Conservation (phyloP, 768 basidiomycete species). For the Suillus luteus region DNA sequence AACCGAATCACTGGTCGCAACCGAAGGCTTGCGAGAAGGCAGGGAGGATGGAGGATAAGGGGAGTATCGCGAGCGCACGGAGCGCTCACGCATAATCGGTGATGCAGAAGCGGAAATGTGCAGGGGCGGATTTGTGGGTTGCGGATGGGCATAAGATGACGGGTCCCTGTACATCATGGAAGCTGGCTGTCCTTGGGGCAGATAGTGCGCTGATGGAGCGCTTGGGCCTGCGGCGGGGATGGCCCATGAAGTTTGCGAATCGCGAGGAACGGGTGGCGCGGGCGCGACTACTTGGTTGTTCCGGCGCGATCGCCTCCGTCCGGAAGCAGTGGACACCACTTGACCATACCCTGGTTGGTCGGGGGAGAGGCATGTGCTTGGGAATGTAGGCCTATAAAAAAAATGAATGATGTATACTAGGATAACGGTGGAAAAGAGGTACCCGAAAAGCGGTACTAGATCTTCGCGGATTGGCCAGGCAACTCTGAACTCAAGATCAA, state of each 20-base stretch:
- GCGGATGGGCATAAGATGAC: conserved; percentile 29
- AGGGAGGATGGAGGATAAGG: conserved; percentile 43
- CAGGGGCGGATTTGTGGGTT: conserved; percentile 33
- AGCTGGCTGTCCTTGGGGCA: conserved; percentile 26
- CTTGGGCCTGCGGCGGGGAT: conserved; percentile 37
- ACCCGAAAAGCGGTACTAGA: conserved; percentile 89
- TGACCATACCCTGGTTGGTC: conserved; percentile 88
- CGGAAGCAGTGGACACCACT: conserved; percentile 62
- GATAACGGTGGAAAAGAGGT: conserved; percentile 21
- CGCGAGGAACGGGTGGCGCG: conserved; percentile 32
- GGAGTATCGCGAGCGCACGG: conserved; percentile 40
- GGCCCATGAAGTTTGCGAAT: conserved; percentile 47
- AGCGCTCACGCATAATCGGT: conserved; percentile 27
- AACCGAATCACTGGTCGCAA: conserved; percentile 27
- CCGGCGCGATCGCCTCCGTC: conserved; percentile 63
- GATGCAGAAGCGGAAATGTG: conserved; percentile 33
- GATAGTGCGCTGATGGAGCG: conserved; percentile 23
- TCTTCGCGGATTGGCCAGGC: conserved; percentile 89
- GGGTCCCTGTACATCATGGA: conserved; percentile 26
- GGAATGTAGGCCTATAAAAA: conserved; percentile 71
- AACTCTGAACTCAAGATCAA: conserved; percentile 50
- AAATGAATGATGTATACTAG: conserved; percentile 19
- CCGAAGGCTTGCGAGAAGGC: conserved; percentile 27
- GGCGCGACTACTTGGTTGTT: conserved; percentile 43
- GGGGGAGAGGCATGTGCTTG: conserved; percentile 79